Evolutionary conservation across 2,329 filamentous ascomycete species (phyloP), one percentile per base, ranked within the genome.

Genomic region (Aspergillus neoniger): DNA sequence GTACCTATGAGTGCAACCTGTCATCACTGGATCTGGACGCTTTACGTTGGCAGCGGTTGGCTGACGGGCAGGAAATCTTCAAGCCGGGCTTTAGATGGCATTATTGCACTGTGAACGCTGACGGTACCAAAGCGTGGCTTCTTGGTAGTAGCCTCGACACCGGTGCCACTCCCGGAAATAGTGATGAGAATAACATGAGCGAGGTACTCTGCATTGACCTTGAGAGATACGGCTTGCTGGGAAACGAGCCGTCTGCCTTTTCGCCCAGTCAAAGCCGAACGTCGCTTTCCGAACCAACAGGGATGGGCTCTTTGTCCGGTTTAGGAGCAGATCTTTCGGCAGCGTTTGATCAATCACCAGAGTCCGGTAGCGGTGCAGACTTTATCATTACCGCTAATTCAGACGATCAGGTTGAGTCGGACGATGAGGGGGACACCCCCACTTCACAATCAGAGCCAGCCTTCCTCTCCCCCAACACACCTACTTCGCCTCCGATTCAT

Each of bases 91-190:
- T 95, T 75, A 87, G 94, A 61, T 99, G 95, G 95, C 94, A 98
- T 75, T 99, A 99, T 74, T 98, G 95, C 75, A 96, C 92, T 3
- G 90, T 97, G 78, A 96, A 97, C 72, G 89, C 95, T 62, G 91
- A 96, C 69, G 94, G 94, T 5, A 97, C 95, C 6, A 96, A 96
- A 73, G 95, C 92, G 7, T 99, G 95, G 93, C 82, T 99, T 23
- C 83, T 99, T n/a, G 95, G 95, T 8, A 97, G 92, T 70, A 91
- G 91, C 2, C 89, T 91, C 3, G 92, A 96, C 43, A 79, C 83
- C 17, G 81, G 84, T 6, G 86, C 88, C 51, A 89, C 89, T 41
- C 81, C 88, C 15, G 88, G 85, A 1, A 84, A 86, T 14, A 89
- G 87, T 3, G 88, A 92, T 60, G 94, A 96, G 72, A 94, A 97